These are phyloP conservation scores for Coemansia furcata DNA, from an alignment of 192 early-diverging fungal species.

Conservation along the genomic window DNA sequence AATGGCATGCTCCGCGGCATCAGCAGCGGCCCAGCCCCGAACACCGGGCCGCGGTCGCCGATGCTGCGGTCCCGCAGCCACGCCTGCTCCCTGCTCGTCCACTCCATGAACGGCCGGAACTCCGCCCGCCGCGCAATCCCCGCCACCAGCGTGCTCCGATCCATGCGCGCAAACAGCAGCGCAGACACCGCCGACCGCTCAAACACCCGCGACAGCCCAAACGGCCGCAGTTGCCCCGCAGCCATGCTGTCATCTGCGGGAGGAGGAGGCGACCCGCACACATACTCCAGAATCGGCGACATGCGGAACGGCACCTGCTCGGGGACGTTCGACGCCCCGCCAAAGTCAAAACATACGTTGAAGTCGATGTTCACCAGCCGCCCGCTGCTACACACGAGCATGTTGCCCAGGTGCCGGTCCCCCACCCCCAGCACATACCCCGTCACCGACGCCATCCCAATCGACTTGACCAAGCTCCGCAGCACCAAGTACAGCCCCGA, in stretches of 20 bases:
- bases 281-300: conserved; percentile 52
- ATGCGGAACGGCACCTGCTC: conserved; percentile 78
- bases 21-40: no score
- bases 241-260: neutral
- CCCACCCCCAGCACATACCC: conserved; percentile 69
- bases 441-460: conserved; percentile 57
- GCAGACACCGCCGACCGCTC: conserved; percentile 3
- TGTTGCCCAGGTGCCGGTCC: conserved; percentile 75
- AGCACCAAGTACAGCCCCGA: conserved; percentile 8
- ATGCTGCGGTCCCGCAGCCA: conserved; percentile 4
- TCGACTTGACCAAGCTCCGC: conserved; percentile 23
- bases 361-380: conserved; percentile 72
- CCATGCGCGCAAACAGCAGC: conserved; percentile 40
- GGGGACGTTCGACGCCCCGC: conserved; percentile 59
- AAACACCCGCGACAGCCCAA: conserved; percentile 27
- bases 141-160: conserved; percentile 16
- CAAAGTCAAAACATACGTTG: conserved; percentile 76
- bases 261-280: conserved; percentile 17
- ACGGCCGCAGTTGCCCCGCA: neutral
- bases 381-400: conserved; percentile 57
- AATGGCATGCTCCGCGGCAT: neutral
- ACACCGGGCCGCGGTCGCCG: neutral
- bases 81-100: conserved; percentile 26
- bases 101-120: conserved; percentile 44
- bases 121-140: conserved; percentile 11